Conservation (phyloP, 768 basidiomycete genomes). For the Coprinopsis marcescibilis region DNA sequence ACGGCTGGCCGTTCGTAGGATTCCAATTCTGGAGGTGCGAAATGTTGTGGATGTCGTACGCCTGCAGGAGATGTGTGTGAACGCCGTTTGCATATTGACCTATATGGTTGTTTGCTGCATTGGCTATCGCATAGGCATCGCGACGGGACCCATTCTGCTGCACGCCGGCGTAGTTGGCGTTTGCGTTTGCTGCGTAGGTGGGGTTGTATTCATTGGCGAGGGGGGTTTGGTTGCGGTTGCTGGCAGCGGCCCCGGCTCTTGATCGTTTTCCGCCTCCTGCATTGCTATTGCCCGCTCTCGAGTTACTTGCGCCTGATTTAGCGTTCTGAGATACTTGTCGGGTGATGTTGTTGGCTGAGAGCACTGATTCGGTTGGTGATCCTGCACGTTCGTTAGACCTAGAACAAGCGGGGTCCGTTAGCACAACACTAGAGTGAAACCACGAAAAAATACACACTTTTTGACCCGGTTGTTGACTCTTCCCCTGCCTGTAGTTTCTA, state of each 20-base stretch:
- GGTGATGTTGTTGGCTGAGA: constrained; percentile 53
- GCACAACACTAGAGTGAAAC: constrained; percentile 9
- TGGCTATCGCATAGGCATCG: neutral
- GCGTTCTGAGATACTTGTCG: constrained; percentile 42
- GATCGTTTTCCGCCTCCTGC: constrained; percentile 16
- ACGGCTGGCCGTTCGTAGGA: constrained; percentile 44
- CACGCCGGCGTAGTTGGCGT: neutral
- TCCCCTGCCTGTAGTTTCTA: constrained; percentile 40
- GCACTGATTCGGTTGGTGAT: constrained; percentile 69
- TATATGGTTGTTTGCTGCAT: constrained; percentile 5
- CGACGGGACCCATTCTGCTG: neutral
- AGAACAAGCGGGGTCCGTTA: constrained; percentile 3
- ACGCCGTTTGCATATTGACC: constrained; percentile 14
- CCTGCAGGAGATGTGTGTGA: constrained; percentile 31
- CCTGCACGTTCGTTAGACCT: constrained; percentile 49
- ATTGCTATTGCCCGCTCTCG: constrained; percentile 21
- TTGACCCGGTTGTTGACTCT: constrained; percentile 51
- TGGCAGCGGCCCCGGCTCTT: constrained; percentile 30
- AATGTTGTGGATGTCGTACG: constrained; percentile 35
- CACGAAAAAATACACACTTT: constrained; percentile 49
- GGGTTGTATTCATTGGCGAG: constrained; percentile 32
- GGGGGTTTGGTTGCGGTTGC: constrained; percentile 35
- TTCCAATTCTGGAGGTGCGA: constrained; percentile 43
- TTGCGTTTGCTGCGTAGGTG: constrained; percentile 4
- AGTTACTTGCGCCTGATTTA: constrained; percentile 20